These are phyloP conservation scores for Alternaria alternata DNA, from an alignment of 2,329 filamentous ascomycete species.

Conservation along the genomic window DNA sequence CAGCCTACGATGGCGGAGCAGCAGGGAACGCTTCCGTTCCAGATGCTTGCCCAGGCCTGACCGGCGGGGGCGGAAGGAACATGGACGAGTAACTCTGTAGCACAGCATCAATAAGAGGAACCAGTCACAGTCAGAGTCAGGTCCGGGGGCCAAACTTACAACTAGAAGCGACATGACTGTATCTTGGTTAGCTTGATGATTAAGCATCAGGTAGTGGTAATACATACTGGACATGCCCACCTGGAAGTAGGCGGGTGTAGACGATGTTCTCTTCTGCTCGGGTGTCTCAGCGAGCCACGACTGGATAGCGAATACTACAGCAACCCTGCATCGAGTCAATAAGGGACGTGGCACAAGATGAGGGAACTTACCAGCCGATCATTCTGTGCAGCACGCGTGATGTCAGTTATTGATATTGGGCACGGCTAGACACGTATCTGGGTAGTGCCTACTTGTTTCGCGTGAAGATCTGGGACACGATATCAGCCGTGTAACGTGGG, in stretches of 20 bases:
- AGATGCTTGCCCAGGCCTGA: conserved; percentile 44
- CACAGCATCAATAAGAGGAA: conserved; percentile 23
- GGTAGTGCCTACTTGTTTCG: conserved; percentile 73
- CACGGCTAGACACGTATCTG: conserved; percentile 10
- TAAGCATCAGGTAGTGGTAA: background rate
- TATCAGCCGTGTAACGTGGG: conserved; percentile 39
- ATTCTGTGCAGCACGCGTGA: conserved; percentile 56
- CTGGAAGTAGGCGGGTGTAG: conserved; percentile 76
- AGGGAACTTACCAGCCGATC: conserved; percentile 65
- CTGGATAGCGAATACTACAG: conserved; percentile 77
- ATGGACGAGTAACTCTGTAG: conserved; percentile 67
- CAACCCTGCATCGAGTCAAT: conserved; percentile 62
- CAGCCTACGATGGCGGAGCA: conserved; percentile 51
- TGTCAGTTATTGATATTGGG: conserved; percentile 26
- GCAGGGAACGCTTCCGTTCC: conserved; percentile 60
- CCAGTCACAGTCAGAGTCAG: background rate
- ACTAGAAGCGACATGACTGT: conserved; percentile 57
- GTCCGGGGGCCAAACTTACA: conserved; percentile 43
- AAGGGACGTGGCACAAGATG: conserved; percentile 14
- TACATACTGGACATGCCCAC: conserved; percentile 79
- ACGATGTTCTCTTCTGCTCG: conserved; percentile 68
- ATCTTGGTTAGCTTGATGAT: conserved; percentile 17
- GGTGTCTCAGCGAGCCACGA: conserved; percentile 80
- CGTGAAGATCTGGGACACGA: conserved; percentile 74
- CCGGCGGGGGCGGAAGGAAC: conserved; percentile 66